phyloP scores from a whole-genome alignment of 176 grass and related monocot species.

The Zoysia japonica region DNA sequence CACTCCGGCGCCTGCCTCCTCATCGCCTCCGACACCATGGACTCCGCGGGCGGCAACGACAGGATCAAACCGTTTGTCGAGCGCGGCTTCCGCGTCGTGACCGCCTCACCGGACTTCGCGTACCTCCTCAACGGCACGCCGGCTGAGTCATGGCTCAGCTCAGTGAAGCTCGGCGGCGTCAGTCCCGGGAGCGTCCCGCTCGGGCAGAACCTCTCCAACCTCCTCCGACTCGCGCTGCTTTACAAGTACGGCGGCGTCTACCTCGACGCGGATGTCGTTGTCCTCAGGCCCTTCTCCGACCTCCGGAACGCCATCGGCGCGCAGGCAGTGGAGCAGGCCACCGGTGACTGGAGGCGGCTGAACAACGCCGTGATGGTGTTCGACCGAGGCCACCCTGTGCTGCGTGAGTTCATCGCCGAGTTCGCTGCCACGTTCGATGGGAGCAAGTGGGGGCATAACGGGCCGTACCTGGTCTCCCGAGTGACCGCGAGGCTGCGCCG shows the following conservation, averaged over 20 bases:
- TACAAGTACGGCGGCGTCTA: constrained; percentile 78
- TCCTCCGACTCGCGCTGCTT: constrained; percentile 69
- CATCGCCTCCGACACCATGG: constrained; percentile 72
- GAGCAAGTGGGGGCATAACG: constrained; percentile 87
- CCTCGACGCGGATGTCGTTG: constrained; percentile 78
- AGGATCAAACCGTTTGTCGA: constrained; percentile 59
- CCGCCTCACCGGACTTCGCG: constrained; percentile 59
- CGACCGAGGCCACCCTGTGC: constrained; percentile 64
- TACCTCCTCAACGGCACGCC: constrained; percentile 61
- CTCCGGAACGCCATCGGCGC: constrained; percentile 78
- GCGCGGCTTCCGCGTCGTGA: constrained; percentile 50
- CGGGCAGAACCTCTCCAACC: constrained; percentile 93
- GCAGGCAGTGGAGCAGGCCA: constrained; percentile 56
- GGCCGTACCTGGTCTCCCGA: constrained; percentile 88
- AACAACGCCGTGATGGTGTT: constrained; percentile 95
- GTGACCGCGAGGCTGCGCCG: constrained; percentile 50
- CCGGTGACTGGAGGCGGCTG: constrained; percentile 68
- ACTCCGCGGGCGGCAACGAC: constrained; percentile 45
- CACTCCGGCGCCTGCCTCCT: constrained; percentile 75
- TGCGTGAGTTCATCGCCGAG: constrained; percentile 76
- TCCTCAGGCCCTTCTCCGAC: constrained; percentile 49
- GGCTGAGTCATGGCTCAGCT: constrained; percentile 54
- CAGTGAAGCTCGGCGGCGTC: constrained; percentile 47
- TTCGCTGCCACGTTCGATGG: constrained; percentile 78
- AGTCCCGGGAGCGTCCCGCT: constrained; percentile 63